Evolutionary conservation across 2,329 filamentous ascomycete species (phyloP), one percentile per base, ranked within the genome.

Genomic region (Cladorrhinum sp.): DNA sequence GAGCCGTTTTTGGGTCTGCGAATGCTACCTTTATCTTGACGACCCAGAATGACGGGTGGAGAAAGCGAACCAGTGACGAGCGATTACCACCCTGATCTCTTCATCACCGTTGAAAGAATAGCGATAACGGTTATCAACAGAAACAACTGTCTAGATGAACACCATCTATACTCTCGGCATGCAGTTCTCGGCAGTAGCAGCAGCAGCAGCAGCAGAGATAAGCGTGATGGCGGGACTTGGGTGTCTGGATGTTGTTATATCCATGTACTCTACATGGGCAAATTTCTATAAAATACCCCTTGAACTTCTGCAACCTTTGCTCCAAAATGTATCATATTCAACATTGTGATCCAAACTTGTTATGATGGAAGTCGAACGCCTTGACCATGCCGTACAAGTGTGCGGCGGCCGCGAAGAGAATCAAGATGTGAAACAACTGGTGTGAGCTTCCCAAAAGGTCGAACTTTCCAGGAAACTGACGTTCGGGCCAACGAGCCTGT

Each of bases 391-490:
- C 93, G 57, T 86, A 87, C 62, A 98, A 79, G 78, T 99, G 95
- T 23, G 89, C 84, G 1, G 84, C 82, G 0, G 92, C 94, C 0
- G 95, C 95, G 63, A 92, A 74, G 16, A 98, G 80, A 26, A 99
- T 93, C 65, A 95, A 82, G 42, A 96, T 79, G 77, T 99, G 95
- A 74, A 99, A 99, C 65, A 99, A 89, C 77, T 99, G 95, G 75
- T 99, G 95, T 20, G 92, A 96, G 72, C 88, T 92, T 39, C 95
- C 94, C 84, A 90, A 90, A 56, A 97, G 90, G 75, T 99, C 95
- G 71, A 94, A 97, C 7, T 74, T 79, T 1, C 92, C 91, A 0
- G 94, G 95, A 50, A 79, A 83, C 70, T 82, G 85, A 62, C 91
- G 82, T 77, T 99, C 95, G 0, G 95, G 95, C 75, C 94, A 87